phyloP scores from a whole-genome alignment of 2,329 filamentous ascomycete genomes.

The Paecilomyces sp. region DNA sequence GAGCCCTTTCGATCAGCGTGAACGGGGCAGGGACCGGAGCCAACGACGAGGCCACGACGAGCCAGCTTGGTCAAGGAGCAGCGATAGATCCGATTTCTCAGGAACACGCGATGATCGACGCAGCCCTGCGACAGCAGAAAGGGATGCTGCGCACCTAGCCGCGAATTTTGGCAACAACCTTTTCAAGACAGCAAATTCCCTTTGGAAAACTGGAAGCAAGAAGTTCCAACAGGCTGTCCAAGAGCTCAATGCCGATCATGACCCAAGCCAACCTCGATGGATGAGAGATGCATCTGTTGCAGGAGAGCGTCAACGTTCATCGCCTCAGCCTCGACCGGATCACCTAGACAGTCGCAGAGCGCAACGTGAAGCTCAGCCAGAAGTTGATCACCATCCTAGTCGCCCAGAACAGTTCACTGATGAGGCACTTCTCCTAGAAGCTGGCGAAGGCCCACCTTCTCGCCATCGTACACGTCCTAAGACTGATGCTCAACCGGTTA shows the following conservation, averaged over 20 bases:
- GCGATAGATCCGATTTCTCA: slow-evolving; percentile 19
- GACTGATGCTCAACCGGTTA: slow-evolving; percentile 13
- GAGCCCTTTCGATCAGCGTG: slow-evolving; percentile 11
- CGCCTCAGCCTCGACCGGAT: slow-evolving; percentile 10
- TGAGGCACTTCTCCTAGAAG: slow-evolving; percentile 41
- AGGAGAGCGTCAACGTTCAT: slow-evolving; percentile 14
- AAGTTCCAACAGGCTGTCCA: slow-evolving; percentile 86
- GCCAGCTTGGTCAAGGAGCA: slow-evolving; percentile 59
- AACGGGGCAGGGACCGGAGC: slow-evolving; percentile 15
- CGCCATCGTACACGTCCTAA: slow-evolving; percentile 19
- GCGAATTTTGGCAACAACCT: slow-evolving; percentile 75
- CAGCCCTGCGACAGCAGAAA: slow-evolving; percentile 48
- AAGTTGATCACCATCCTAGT: background rate
- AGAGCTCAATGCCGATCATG: slow-evolving; percentile 68
- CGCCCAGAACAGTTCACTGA: slow-evolving; percentile 45
- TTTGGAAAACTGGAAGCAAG: slow-evolving; percentile 94
- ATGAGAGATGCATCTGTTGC: slow-evolving; percentile 64
- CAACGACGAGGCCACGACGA: slow-evolving; percentile 23
- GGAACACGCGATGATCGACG: slow-evolving; percentile 21
- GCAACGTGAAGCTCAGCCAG: slow-evolving; percentile 3
- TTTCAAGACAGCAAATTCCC: slow-evolving; percentile 86
- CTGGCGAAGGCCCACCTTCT: slow-evolving; percentile 18
- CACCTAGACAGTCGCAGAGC: slow-evolving; percentile 11
- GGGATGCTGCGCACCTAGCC: slow-evolving; percentile 72
- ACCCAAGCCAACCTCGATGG: slow-evolving; percentile 84